phyloP scores from a whole-genome alignment of 306 rosid species.

The Dryas alaskensis region DNA sequence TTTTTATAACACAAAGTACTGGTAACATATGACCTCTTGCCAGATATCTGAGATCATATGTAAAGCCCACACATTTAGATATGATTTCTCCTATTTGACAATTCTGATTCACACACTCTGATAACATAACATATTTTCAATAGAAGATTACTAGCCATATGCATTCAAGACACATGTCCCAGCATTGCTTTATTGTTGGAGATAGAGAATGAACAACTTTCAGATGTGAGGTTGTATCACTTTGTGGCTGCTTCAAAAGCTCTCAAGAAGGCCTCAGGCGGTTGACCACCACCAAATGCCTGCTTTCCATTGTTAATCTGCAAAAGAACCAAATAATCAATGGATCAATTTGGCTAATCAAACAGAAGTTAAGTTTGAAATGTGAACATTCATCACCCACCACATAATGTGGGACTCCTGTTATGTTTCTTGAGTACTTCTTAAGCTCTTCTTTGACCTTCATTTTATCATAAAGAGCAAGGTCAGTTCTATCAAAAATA shows the following conservation, averaged over 20 bases:
- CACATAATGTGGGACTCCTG: slow-evolving; percentile 75
- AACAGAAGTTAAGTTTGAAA: neutral
- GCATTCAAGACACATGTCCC: neutral
- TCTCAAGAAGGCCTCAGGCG: slow-evolving; percentile 72
- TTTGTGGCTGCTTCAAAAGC: slow-evolving; percentile 55
- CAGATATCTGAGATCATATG: too few relatives aligned
- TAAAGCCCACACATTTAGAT: too few relatives aligned
- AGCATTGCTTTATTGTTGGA: neutral
- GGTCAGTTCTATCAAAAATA: slow-evolving; percentile 14
- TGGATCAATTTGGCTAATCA: slow-evolving; percentile 2
- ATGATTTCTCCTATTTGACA: too few relatives aligned
- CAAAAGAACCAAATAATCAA: slow-evolving; percentile 21
- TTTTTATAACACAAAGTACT: too few relatives aligned
- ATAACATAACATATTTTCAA: too few relatives aligned
- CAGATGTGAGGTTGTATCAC: slow-evolving; percentile 23
- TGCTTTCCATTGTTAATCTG: slow-evolving; percentile 79
- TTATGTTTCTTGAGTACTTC: slow-evolving; percentile 44
- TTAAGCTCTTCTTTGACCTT: slow-evolving; percentile 76
- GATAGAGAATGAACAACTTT: neutral
- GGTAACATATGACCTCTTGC: too few relatives aligned
- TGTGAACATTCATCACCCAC: slow-evolving; percentile 40
- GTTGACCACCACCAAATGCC: slow-evolving; percentile 66
- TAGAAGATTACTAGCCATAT: too few relatives aligned
- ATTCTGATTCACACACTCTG: too few relatives aligned
- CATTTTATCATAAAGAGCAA: slow-evolving; percentile 24